Conservation (phyloP, 2,329 filamentous ascomycete genomes). For the Phialophora chinensis region DNA sequence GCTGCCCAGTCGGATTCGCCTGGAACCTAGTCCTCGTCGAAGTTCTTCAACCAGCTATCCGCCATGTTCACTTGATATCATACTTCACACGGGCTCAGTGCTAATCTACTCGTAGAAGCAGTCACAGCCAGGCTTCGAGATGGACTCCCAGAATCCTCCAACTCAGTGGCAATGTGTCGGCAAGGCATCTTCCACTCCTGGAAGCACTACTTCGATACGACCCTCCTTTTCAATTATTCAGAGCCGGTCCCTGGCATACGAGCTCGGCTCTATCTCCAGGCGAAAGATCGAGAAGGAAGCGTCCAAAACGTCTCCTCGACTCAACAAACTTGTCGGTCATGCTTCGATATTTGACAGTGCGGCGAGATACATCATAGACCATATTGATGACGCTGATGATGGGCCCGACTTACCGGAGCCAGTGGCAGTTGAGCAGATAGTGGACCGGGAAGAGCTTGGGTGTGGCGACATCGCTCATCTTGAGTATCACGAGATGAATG, state of each 20-base stretch:
- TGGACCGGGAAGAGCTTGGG: conserved; percentile 6
- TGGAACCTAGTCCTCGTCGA: background rate
- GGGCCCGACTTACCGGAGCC: background rate
- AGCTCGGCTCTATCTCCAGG: conserved; percentile 29
- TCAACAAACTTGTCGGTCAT: conserved; percentile 31
- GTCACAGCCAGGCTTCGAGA: background rate
- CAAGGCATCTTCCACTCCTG: background rate
- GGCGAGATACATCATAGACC: conserved; percentile 25
- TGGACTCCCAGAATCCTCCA: background rate
- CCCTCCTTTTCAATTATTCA: background rate
- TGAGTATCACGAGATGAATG: conserved; percentile 18
- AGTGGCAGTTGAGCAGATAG: background rate
- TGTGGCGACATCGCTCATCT: conserved; percentile 2
- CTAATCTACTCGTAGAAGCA: background rate
- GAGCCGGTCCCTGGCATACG: conserved; percentile 25
- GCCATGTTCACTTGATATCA: background rate
- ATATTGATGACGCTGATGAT: conserved; percentile 16
- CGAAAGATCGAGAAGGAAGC: conserved; percentile 32
- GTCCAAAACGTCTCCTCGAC: conserved; percentile 27
- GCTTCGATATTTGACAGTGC: conserved; percentile 31
- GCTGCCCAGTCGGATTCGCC: background rate
- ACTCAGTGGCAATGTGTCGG: background rate
- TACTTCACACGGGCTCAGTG: background rate
- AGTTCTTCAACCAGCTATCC: no score
- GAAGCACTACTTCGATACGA: background rate